phyloP scores from a whole-genome alignment of 1,284 basidiomycete genomes.

The Trametes polyzona region DNA sequence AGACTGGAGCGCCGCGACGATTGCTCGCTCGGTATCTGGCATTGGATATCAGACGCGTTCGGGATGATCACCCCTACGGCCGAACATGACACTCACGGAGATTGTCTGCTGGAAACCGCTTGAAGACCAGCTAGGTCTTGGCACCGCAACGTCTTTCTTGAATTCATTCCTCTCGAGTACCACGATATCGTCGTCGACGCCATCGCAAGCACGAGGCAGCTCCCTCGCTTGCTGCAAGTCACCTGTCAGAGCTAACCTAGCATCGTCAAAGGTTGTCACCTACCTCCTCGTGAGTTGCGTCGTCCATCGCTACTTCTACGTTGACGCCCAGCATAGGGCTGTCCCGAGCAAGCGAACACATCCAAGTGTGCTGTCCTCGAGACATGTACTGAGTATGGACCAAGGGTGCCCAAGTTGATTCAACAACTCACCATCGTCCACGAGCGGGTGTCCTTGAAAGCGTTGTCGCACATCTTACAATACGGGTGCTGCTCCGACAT shows the following conservation, averaged over 20 bases:
- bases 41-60: neutral
- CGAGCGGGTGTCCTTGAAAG: neutral
- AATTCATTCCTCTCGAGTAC: neutral
- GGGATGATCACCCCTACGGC: too few relatives aligned
- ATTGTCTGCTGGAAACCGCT: too few relatives aligned
- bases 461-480: conserved; percentile 3
- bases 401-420: neutral
- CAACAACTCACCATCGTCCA: neutral
- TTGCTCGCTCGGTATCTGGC: neutral
- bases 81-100: too few relatives aligned
- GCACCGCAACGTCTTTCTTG: too few relatives aligned
- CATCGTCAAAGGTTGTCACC: too few relatives aligned
- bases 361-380: neutral
- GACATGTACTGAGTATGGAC: too few relatives aligned
- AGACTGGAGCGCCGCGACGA: neutral
- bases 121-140: too few relatives aligned
- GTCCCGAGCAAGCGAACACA: neutral
- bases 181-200: too few relatives aligned
- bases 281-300: neutral
- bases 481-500: conserved; percentile 1
- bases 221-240: too few relatives aligned
- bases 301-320: too few relatives aligned
- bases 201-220: too few relatives aligned
- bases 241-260: too few relatives aligned
- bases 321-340: neutral